These are phyloP conservation scores for Hypomyces perniciosus DNA, from an alignment of 2,329 filamentous ascomycete genomes.

Conservation along the genomic window DNA sequence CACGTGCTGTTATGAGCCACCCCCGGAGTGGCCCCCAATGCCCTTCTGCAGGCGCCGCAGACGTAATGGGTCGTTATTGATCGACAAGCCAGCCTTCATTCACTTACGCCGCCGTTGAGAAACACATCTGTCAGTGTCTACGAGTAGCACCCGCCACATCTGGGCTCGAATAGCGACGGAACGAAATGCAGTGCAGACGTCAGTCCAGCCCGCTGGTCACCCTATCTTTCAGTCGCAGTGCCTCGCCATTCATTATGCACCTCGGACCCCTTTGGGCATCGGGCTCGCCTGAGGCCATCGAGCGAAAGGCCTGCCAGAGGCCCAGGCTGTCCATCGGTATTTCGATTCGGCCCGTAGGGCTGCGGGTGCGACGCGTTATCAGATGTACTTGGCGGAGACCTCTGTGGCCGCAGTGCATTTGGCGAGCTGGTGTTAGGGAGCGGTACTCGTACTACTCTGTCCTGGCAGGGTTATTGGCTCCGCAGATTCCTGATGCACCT, in stretches of 20 bases:
- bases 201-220: too few species aligned
- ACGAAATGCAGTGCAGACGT: too few species aligned
- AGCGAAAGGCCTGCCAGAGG: conserved; percentile 2
- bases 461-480: background rate
- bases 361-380: background rate
- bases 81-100: background rate
- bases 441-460: too few species aligned
- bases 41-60: conserved; percentile 12
- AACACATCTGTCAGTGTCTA: too few species aligned
- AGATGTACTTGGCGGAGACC: background rate
- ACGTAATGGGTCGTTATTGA: conserved; percentile 8
- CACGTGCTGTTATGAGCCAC: too few species aligned
- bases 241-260: too few species aligned
- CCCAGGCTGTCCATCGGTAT: conserved; percentile 8
- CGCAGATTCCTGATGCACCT: conserved; percentile 1
- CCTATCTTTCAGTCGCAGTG: too few species aligned
- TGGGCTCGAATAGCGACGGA: too few species aligned
- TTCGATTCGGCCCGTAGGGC: conserved; percentile 11
- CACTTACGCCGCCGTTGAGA: background rate
- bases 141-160: background rate
- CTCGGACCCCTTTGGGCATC: background rate
- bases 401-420: conserved; percentile 8
- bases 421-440: background rate
- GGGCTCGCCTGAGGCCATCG: conserved; percentile 1
- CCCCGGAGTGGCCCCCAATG: too few species aligned